Evolutionary conservation across 192 early-diverging fungal genomes (phyloP).

Genomic region (Coemansia sp.): DNA sequence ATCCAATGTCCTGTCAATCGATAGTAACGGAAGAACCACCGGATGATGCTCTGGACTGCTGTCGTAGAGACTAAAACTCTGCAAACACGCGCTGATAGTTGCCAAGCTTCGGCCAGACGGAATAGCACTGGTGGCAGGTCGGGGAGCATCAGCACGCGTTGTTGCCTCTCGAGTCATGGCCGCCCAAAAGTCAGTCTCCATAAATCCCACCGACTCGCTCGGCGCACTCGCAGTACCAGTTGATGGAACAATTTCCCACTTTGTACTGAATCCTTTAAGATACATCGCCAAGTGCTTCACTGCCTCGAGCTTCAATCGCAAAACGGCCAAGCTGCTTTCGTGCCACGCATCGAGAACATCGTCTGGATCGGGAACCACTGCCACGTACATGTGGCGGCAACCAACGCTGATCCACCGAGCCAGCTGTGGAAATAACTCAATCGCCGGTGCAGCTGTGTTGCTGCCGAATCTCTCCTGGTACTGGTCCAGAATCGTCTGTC

Average conservation of each 20-base stretch:
- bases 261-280: slow-evolving; percentile 30
- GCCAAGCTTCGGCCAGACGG: slow-evolving; percentile 5
- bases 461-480: slow-evolving; percentile 33
- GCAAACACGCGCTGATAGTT: slow-evolving; percentile 34
- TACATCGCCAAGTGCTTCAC: slow-evolving; percentile 53
- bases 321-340: slow-evolving; percentile 41
- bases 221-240: slow-evolving; percentile 21
- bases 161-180: slow-evolving; percentile 37
- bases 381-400: slow-evolving; percentile 37
- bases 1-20: slow-evolving; percentile 31
- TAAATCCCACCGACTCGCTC: slow-evolving; percentile 19
- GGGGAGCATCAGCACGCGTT: slow-evolving; percentile 1
- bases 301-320: slow-evolving; percentile 46
- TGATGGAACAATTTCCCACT: slow-evolving; percentile 40
- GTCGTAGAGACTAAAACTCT: slow-evolving; percentile 44
- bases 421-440: slow-evolving; percentile 28
- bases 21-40: slow-evolving; percentile 34
- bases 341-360: slow-evolving; percentile 37
- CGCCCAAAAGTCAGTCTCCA: slow-evolving; percentile 50
- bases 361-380: slow-evolving; percentile 27
- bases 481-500: slow-evolving; percentile 23
- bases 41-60: slow-evolving; percentile 40
- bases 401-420: slow-evolving; percentile 39
- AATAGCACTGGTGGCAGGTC: background rate
- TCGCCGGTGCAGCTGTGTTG: background rate